Base-by-base conservation (phyloP, 1,284 basidiomycete species). In the Marasmius oreades region DNA sequence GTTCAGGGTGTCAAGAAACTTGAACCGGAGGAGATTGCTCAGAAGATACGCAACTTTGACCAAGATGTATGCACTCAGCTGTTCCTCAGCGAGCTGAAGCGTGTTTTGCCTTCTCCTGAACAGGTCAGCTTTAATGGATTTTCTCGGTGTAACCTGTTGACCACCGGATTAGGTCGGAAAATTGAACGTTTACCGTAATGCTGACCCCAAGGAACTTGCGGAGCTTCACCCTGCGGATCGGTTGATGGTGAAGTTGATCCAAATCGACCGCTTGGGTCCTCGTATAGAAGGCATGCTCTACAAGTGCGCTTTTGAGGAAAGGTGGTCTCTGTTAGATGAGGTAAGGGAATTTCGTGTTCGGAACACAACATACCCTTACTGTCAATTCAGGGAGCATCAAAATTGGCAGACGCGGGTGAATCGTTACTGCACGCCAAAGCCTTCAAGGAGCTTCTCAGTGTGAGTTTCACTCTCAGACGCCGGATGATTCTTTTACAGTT, bases 211-310 rank as follows among this genome's bases (percentile, higher is more conserved):
- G 64, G 95, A 98, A 67, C 82, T 99, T 18, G 86, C 86, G 39
- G 82, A 86, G 46, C 77, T 99, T 28, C 96, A 98, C 73, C 90
- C 92, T 2, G 92, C 97, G 7, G 96, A 99, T 74, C 86, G 97
- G 23, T 82, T 99, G 44, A 95, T 99, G 86, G 95, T 99, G 37
- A 90, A 97, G 63, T 79, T 98, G 43, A 97, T 99, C 68, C 94
- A 98, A 68, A 95, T 98, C 44, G 88, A 97, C 45, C 90, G 95
- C 52, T 79, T 99, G n/a, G 84, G 81, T 24, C 90, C 93, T 50
- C 88, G 97, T 24, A 89, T 98, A 60, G 88, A 97, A 66, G 90
- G 94, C 12, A 95, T 99, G 93, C 77, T 98, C 39, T 98, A 95
- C 73, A 88, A 87, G 64, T 85, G 86, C 57, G 82, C 84, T 24